Conservation (phyloP, 2,329 filamentous ascomycete genomes). For the Penicillium sp. region DNA sequence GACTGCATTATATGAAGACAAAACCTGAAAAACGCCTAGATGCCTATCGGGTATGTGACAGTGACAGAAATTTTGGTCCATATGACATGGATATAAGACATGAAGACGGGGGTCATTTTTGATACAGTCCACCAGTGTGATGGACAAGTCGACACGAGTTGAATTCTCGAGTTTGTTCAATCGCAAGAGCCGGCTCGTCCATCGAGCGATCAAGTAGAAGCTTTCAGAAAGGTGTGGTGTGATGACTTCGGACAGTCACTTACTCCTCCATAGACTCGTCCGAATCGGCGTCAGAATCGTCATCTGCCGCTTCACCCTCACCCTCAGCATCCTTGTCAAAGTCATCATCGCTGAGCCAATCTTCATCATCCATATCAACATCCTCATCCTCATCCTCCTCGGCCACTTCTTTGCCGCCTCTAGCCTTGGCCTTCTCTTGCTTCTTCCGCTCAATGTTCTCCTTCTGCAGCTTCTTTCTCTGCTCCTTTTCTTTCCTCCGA, state of each 20-base stretch:
- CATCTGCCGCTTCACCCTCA: slow-evolving; percentile 33
- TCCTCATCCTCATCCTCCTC: slow-evolving; percentile 55
- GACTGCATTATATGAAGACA: slow-evolving; percentile 7
- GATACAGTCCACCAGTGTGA: background rate
- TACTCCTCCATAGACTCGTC: slow-evolving; percentile 47
- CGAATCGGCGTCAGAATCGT: slow-evolving; percentile 43
- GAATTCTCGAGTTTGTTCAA: background rate
- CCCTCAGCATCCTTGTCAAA: slow-evolving; percentile 48
- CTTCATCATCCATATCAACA: slow-evolving; percentile 48
- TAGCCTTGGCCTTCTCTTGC: slow-evolving; percentile 58
- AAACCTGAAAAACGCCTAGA: slow-evolving; percentile 10
- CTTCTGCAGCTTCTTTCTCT: slow-evolving; percentile 78
- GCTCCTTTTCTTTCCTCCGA: slow-evolving; percentile 79
- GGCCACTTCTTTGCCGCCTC: slow-evolving; percentile 46
- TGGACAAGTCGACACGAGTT: background rate
- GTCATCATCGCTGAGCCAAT: slow-evolving; percentile 55
- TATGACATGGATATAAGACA: slow-evolving; percentile 5
- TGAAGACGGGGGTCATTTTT: slow-evolving; percentile 1
- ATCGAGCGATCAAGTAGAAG: background rate
- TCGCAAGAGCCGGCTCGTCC: background rate
- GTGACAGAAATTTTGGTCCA: slow-evolving; percentile 16
- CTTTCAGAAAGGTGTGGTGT: background rate
- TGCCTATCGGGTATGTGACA: slow-evolving; percentile 15
- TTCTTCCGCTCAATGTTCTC: slow-evolving; percentile 88
- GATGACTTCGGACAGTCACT: slow-evolving; percentile 11